These are phyloP conservation scores for Cetradonia linearis DNA, from an alignment of 495 filamentous ascomycete species.

Conservation along the genomic window DNA sequence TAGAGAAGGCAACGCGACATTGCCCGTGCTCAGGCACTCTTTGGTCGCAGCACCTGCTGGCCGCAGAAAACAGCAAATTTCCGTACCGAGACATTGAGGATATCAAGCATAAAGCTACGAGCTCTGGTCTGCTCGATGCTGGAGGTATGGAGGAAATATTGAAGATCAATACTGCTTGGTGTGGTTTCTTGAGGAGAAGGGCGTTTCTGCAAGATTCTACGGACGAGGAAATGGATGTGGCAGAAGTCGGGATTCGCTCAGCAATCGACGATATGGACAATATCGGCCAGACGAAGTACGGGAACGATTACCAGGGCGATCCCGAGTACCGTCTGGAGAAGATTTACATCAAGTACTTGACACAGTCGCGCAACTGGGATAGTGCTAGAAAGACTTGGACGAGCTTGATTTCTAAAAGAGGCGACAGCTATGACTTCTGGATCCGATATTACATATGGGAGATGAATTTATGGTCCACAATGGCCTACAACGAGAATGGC, in stretches of 20 bases:
- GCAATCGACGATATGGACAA: constrained; percentile 74
- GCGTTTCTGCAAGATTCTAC: constrained; percentile 66
- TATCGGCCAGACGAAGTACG: constrained; percentile 65
- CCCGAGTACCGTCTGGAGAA: constrained; percentile 78
- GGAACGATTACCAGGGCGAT: constrained; percentile 69
- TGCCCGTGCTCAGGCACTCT: constrained; percentile 86
- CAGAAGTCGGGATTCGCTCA: constrained; percentile 78
- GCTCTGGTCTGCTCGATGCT: constrained; percentile 61
- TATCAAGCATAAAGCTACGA: constrained; percentile 87
- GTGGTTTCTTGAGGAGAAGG: constrained; percentile 73
- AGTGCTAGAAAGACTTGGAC: constrained; percentile 65
- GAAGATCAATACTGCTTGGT: constrained; percentile 87
- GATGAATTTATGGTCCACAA: constrained; percentile 57
- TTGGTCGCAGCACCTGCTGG: constrained; percentile 82
- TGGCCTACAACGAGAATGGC: constrained; percentile 36
- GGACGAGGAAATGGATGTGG: constrained; percentile 86
- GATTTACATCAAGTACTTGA: constrained; percentile 83
- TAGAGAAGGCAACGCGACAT: constrained; percentile 72
- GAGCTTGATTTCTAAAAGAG: constrained; percentile 53
- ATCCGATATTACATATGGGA: constrained; percentile 85
- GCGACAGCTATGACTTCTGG: constrained; percentile 85
- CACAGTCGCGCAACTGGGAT: constrained; percentile 58
- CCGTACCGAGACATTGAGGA: constrained; percentile 70
- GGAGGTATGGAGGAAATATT: constrained; percentile 74
- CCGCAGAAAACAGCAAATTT: constrained; percentile 62